phyloP scores from a whole-genome alignment of 1,284 basidiomycete genomes.

The Puccinia horiana region DNA sequence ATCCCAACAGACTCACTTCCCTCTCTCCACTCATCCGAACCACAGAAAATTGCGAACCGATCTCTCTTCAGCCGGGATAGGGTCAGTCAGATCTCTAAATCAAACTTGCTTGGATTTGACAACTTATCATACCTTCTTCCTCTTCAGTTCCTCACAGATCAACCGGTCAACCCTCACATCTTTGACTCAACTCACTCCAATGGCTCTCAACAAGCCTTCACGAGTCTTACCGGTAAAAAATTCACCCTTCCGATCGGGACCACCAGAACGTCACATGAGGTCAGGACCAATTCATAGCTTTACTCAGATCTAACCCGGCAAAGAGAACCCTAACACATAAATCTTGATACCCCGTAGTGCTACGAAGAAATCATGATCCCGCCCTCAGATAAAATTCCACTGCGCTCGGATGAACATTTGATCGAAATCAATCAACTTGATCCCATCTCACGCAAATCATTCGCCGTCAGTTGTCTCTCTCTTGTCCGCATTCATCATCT shows the following conservation, averaged over 20 bases:
- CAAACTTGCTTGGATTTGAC: too few relatives aligned
- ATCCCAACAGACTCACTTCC: background rate
- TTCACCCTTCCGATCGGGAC: conserved; percentile 38
- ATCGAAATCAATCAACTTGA: conserved; percentile 57
- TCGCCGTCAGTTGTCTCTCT: conserved; percentile 51
- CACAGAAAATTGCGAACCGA: conserved; percentile 18
- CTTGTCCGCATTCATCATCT: background rate
- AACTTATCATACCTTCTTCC: background rate
- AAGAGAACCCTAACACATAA: background rate
- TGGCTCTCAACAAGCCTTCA: conserved; percentile 14
- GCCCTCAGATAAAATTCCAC: conserved; percentile 56
- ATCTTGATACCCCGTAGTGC: background rate
- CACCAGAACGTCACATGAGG: conserved; percentile 33
- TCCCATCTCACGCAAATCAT: conserved; percentile 56
- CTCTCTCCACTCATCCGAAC: conserved; percentile 25
- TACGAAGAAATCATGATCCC: conserved; percentile 58
- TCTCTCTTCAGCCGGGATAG: conserved; percentile 27
- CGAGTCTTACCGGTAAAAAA: conserved; percentile 16
- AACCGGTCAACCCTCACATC: conserved; percentile 34
- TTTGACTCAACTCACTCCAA: conserved; percentile 25
- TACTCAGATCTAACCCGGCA: too few relatives aligned
- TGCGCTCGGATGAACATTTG: conserved; percentile 56
- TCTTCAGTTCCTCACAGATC: conserved; percentile 34
- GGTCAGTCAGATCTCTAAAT: conserved; percentile 1
- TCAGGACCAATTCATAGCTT: background rate